phyloP scores from a whole-genome alignment of 2,329 filamentous ascomycete species.

The Penicillium sp. region DNA sequence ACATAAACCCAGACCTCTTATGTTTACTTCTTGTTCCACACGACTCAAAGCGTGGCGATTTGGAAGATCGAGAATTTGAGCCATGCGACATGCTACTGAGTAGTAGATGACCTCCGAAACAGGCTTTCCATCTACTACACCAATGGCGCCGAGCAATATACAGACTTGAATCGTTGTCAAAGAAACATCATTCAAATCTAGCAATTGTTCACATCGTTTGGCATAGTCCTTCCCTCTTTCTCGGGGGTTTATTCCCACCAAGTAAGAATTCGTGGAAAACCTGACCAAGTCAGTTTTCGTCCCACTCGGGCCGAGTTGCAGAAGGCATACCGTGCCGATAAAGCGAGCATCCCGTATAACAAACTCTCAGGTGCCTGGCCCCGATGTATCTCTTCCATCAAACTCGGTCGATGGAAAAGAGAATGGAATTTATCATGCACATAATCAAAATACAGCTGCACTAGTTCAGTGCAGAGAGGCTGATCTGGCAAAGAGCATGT shows the following conservation, averaged over 20 bases:
- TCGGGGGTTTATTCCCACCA: conserved; percentile 13
- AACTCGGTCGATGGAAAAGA: conserved; percentile 18
- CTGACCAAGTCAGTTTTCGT: not conserved
- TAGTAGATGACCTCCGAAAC: conserved; percentile 41
- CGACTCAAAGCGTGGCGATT: conserved; percentile 27
- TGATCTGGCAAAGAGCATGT: conserved; percentile 2
- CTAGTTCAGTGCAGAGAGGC: conserved; percentile 13
- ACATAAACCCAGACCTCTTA: conserved; percentile 10
- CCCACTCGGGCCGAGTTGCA: conserved; percentile 1
- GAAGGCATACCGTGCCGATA: conserved; percentile 17
- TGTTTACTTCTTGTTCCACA: conserved; percentile 40
- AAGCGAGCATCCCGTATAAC: conserved; percentile 19
- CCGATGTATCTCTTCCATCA: conserved; percentile 11
- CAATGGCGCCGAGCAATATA: conserved; percentile 41
- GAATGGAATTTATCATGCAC: conserved; percentile 23
- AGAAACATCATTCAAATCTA: conserved; percentile 40
- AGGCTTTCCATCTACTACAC: conserved; percentile 36
- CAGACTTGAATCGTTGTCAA: conserved; percentile 42
- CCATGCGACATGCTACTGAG: conserved; percentile 38
- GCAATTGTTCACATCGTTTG: conserved; percentile 16
- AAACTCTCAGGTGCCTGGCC: conserved; percentile 11
- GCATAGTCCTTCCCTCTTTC: conserved; percentile 17
- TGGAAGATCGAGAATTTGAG: conserved; percentile 39
- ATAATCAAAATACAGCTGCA: conserved; percentile 20
- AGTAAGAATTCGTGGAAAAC: conserved; percentile 12